Evolutionary conservation across 257 asterid genomes (phyloP).

Genomic region (Anisodus acutangulus): DNA sequence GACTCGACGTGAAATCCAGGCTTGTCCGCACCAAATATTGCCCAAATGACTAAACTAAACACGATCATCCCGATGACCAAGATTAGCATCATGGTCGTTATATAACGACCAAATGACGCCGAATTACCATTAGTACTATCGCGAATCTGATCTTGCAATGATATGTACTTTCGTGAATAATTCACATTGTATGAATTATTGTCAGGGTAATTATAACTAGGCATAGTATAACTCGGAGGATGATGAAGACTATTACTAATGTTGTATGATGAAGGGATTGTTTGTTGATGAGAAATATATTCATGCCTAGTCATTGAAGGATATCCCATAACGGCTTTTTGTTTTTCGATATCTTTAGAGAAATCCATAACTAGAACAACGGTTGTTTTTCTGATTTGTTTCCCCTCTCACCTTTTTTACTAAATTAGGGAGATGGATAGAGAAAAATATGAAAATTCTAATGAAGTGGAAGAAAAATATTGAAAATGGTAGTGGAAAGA

Average conservation of each 20-base stretch:
- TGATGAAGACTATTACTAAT: too few relatives aligned
- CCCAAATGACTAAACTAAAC: background rate
- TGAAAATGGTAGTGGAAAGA: background rate
- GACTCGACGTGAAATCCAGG: background rate
- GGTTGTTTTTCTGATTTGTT: background rate
- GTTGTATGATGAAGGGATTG: too few relatives aligned
- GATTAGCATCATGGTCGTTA: background rate
- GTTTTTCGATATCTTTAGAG: slow-evolving; percentile 14
- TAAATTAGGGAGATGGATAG: background rate
- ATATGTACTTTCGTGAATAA: background rate
- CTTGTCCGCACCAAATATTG: background rate
- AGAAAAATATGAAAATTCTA: background rate
- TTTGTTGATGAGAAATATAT: too few relatives aligned
- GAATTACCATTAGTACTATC: background rate
- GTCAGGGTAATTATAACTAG: background rate
- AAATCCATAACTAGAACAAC: slow-evolving; percentile 12
- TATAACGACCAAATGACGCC: background rate
- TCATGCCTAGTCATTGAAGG: background rate
- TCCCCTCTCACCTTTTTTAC: background rate
- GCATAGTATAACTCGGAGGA: background rate
- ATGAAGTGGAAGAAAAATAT: background rate
- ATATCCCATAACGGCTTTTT: slow-evolving; percentile 1
- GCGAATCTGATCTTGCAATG: background rate
- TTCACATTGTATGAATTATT: background rate
- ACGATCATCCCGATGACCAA: slow-evolving; percentile 14